These are phyloP conservation scores for Spencermartinsiella europaea DNA, from an alignment of 805 yeast species.

Conservation along the genomic window DNA sequence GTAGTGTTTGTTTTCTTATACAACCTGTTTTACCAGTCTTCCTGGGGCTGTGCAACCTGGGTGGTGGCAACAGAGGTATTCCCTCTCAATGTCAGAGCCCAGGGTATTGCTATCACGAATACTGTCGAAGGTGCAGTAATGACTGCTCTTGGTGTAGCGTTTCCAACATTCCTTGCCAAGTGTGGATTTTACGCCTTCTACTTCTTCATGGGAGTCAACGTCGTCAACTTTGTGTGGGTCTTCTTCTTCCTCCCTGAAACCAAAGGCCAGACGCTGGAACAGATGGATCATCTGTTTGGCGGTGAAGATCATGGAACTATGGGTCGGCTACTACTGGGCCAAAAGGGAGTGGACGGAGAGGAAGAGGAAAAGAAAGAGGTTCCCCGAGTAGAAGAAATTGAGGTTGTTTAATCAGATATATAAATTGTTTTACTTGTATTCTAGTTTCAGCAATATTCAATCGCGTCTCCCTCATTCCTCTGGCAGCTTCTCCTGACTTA, in stretches of 20 bases:
- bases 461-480: too few species aligned
- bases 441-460: too few species aligned
- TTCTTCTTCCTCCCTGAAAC: constrained; percentile 62
- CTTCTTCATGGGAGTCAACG: constrained; percentile 55
- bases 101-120: constrained; percentile 58
- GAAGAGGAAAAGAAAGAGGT: too few species aligned
- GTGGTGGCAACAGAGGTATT: constrained; percentile 61
- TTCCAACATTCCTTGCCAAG: constrained; percentile 52
- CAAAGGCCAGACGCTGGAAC: constrained; percentile 63
- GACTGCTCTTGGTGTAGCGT: constrained; percentile 56
- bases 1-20: constrained; percentile 3
- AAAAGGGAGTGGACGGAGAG: too few species aligned
- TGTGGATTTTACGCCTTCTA: constrained; percentile 72
- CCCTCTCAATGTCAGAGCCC: constrained; percentile 51
- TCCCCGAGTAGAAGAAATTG: too few species aligned
- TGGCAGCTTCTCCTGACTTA: too few species aligned
- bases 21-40: constrained; percentile 59
- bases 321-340: too few species aligned
- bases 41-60: constrained; percentile 64
- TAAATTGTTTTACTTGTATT: too few species aligned
- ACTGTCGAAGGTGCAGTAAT: constrained; percentile 52
- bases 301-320: too few species aligned
- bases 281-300: constrained; percentile 56
- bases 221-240: constrained; percentile 40
- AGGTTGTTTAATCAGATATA: too few species aligned